Conservation (phyloP, 2,329 filamentous ascomycete species). For the Aaosphaeria pasadenensis region DNA sequence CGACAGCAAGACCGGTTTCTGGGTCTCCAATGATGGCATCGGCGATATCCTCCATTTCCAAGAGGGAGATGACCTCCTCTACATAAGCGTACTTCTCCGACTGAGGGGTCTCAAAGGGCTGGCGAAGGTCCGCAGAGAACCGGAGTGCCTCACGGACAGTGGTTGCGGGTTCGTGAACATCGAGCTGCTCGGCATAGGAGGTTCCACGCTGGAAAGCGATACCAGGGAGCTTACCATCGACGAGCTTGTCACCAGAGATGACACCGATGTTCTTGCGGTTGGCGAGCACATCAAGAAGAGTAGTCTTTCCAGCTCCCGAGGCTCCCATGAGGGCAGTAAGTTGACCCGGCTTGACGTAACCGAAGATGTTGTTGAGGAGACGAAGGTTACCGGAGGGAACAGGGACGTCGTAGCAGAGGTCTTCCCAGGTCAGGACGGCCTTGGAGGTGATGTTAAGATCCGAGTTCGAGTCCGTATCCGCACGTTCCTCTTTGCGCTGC, state of each 20-base stretch:
- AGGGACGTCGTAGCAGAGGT: conserved; percentile 66
- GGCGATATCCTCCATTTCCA: conserved; percentile 65
- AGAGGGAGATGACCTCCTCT: conserved; percentile 61
- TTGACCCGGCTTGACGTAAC: conserved; percentile 56
- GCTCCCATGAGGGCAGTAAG: conserved; percentile 47
- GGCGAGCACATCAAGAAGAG: conserved; percentile 73
- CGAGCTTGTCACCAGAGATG: conserved; percentile 60
- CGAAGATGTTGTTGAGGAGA: conserved; percentile 55
- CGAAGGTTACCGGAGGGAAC: conserved; percentile 57
- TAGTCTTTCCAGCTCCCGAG: conserved; percentile 79
- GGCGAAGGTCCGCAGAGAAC: conserved; percentile 64
- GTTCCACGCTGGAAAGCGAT: conserved; percentile 62
- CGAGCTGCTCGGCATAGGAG: conserved; percentile 64
- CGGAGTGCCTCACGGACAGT: conserved; percentile 65
- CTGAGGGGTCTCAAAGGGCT: conserved; percentile 56
- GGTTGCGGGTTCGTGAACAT: conserved; percentile 60
- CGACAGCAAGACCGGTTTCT: conserved; percentile 60
- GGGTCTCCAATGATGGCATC: conserved; percentile 64
- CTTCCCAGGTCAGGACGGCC: conserved; percentile 56
- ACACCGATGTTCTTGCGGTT: conserved; percentile 64
- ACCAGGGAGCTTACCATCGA: conserved; percentile 58
- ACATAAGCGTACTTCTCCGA: conserved; percentile 64
- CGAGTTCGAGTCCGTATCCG: conserved; percentile 39
- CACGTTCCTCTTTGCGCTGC: conserved; percentile 41
- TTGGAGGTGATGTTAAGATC: conserved; percentile 54